Conservation (phyloP, 192 early-diverging fungal species). For the Gorgonomyces haynaldii region DNA sequence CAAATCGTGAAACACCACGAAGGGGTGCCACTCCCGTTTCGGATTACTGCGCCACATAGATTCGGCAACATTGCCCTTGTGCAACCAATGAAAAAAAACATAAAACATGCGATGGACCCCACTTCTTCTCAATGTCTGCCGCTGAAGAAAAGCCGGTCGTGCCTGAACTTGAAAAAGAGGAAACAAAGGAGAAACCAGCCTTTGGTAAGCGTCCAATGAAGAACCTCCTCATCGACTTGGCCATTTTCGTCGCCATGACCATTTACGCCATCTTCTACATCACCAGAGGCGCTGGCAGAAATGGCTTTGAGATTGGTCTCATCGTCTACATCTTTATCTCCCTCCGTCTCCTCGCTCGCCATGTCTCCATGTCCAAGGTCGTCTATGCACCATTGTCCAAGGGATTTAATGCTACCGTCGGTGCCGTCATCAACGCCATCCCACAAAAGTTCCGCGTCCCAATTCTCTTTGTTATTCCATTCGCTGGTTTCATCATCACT, state of each 20-base stretch:
- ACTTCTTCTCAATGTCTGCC: no score
- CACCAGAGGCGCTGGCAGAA: slow-evolving; percentile 27
- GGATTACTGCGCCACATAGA: no score
- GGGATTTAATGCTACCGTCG: slow-evolving; percentile 19
- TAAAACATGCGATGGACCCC: no score
- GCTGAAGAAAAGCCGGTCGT: no score
- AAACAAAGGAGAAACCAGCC: slow-evolving; percentile 25
- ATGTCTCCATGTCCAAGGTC: slow-evolving; percentile 30
- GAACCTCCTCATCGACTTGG: slow-evolving; percentile 19
- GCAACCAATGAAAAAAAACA: no score
- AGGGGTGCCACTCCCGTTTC: no score
- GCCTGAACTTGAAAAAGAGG: no score
- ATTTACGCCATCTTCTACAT: slow-evolving; percentile 54
- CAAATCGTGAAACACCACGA: no score
- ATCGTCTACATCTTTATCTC: slow-evolving; percentile 28
- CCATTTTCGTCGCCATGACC: slow-evolving; percentile 40
- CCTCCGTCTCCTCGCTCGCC: slow-evolving; percentile 31
- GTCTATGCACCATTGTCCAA: slow-evolving; percentile 16
- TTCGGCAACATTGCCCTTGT: no score
- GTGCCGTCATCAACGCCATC: slow-evolving; percentile 10
- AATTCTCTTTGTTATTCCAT: slow-evolving; percentile 34
- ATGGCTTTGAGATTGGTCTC: slow-evolving; percentile 24
- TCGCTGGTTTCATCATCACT: slow-evolving; percentile 42
- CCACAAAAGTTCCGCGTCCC: slow-evolving; percentile 28
- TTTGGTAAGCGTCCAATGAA: slow-evolving; percentile 29